Evolutionary conservation across 805 yeast species (phyloP).

Genomic region (Pichia occidentalis): DNA sequence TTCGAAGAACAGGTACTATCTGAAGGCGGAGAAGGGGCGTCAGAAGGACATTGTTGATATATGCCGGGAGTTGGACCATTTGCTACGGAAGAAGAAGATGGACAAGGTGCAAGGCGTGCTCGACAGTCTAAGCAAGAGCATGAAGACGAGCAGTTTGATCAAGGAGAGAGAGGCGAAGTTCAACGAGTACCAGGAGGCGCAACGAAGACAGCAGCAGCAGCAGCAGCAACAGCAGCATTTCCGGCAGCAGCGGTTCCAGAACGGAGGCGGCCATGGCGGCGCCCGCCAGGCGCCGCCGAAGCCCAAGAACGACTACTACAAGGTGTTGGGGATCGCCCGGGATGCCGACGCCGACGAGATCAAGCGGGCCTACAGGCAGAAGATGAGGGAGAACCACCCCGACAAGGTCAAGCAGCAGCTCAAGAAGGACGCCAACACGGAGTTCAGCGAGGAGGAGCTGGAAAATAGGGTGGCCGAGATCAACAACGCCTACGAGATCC

Average conservation of each 20-base stretch:
- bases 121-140: constrained; percentile 30
- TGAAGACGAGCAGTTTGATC: constrained; percentile 36
- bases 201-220: constrained; percentile 33
- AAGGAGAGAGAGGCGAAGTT: constrained; percentile 21
- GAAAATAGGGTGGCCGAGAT: constrained; percentile 86
- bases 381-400: constrained; percentile 82
- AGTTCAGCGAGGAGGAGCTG: constrained; percentile 57
- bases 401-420: constrained; percentile 85
- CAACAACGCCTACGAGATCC: constrained; percentile 85
- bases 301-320: constrained; percentile 61
- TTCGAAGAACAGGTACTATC: constrained; percentile 11
- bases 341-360: constrained; percentile 68
- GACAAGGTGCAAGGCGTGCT: constrained; percentile 36
- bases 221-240: constrained; percentile 33
- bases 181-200: constrained; percentile 39
- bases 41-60: constrained; percentile 13
- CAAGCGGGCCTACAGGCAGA: constrained; percentile 71
- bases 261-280: constrained; percentile 15
- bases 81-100: constrained; percentile 22
- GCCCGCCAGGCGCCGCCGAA: constrained; percentile 1
- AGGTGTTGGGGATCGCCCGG: constrained; percentile 58
- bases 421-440: constrained; percentile 42
- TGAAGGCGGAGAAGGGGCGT: constrained; percentile 5
- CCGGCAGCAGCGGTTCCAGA: constrained; percentile 24
- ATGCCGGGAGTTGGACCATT: constrained; percentile 15